These are phyloP conservation scores for Cymodocea nodosa DNA, from an alignment of 116 monocot species.

Conservation along the genomic window DNA sequence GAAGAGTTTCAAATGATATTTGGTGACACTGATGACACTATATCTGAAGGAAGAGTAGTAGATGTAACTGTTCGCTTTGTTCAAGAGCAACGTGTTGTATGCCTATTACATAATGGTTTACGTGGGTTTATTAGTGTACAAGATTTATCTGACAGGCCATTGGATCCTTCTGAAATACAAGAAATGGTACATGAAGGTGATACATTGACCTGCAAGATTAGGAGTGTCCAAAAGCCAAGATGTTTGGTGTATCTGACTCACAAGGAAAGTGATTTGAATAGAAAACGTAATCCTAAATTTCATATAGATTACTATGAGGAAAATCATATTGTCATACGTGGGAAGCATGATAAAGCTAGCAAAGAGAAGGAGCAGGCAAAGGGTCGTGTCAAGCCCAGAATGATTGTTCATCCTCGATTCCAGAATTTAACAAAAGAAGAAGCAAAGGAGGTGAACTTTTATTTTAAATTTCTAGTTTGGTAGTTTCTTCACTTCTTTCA, in stretches of 20 bases:
- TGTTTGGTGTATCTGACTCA: constrained; percentile 55
- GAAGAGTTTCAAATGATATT: constrained; percentile 81
- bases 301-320: constrained; percentile 43
- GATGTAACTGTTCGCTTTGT: constrained; percentile 65
- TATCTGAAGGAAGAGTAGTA: constrained; percentile 71
- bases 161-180: constrained; percentile 20
- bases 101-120: constrained; percentile 80
- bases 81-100: constrained; percentile 61
- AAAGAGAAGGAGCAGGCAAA: constrained; percentile 66
- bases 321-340: constrained; percentile 22
- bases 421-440: constrained; percentile 81
- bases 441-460: constrained; percentile 55
- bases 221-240: constrained; percentile 52
- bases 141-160: constrained; percentile 52
- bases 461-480: neutral
- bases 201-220: constrained; percentile 77
- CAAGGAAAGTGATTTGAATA: constrained; percentile 57
- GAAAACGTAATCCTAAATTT: constrained; percentile 16
- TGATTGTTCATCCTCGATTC: constrained; percentile 94
- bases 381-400: constrained; percentile 68
- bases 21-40: constrained; percentile 87
- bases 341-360: constrained; percentile 44
- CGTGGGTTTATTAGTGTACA: constrained; percentile 39
- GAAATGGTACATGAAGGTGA: constrained; percentile 80
- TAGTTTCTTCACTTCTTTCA: neutral